Base-by-base conservation (phyloP, 148 eudicot genomes). In the Cornus suecica region DNA sequence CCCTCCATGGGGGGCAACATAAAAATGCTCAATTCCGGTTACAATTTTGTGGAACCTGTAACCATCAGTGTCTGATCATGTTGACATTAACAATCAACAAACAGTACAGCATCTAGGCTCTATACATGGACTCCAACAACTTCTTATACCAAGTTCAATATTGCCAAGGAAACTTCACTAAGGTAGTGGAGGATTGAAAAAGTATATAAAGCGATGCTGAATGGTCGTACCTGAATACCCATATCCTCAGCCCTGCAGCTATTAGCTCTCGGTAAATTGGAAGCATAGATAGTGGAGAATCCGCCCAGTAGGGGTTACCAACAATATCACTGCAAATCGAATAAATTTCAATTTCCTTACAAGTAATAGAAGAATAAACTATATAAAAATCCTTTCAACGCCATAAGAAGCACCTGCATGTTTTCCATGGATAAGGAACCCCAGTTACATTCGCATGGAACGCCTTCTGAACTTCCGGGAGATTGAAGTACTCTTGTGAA, bases 231-330 rank as follows among this genome's bases (percentile, higher is more conserved):
- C 99, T 95, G 74, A 71, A 95, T 51, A 95, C 94, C 99, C 99
- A 95, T 67, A 95, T 92, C 70, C 87, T 85, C 54, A 92, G 67
- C 65, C 97, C 97, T 71, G 91, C 97, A 69, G 88, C 83, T 60
- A 92, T 87, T 70, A 95, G 89, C 74, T 95, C 99, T 81, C 78
- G 79, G 74, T 95, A 95, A 34, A 92, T 92, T n/a, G 97, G 97
- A 85, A 95, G 97, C 97, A 92, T 91, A 27, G 99, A 81, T 51
- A 81, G 71, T 61, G 99, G 99, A 68, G 99, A 89, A 86, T 95
- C 99, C 61, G 72, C 77, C 99, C 97, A 95, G 80, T 92, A 79
- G n/a, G n/a, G n/a, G 42, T 79, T 74, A 76, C 97, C 92, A 32
- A 95, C 91, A 86, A 84, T 74, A 71, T 95, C 91, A 72, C 98